phyloP scores from a whole-genome alignment of 1,284 basidiomycete species.

The Ustilago vetiveriae region DNA sequence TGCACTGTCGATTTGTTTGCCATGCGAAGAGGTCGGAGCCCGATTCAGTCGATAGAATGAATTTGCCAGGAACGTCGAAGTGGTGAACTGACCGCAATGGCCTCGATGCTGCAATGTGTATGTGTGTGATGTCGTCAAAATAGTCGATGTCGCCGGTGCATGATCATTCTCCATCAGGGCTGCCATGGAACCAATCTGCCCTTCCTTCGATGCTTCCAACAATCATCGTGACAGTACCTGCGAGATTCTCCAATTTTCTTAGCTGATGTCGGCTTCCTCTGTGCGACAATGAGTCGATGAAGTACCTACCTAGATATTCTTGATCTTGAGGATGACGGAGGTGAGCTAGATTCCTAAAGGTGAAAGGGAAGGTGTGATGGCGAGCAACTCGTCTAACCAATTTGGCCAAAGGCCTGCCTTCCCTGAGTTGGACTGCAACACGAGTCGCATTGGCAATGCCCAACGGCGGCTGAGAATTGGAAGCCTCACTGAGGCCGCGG shows the following conservation, averaged over 20 bases:
- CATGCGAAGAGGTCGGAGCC: conserved; percentile 3
- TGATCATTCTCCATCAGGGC: conserved; percentile 31
- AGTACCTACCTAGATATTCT: conserved; percentile 42
- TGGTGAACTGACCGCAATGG: too few relatives aligned
- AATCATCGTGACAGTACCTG: conserved; percentile 20
- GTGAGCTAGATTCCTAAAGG: conserved; percentile 38
- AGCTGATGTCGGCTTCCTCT: conserved; percentile 19
- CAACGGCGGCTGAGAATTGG: too few relatives aligned
- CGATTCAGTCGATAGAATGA: too few relatives aligned
- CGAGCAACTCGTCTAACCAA: conserved; percentile 20
- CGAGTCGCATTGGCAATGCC: too few relatives aligned
- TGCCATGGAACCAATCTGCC: background rate
- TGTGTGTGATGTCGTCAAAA: conserved; percentile 11
- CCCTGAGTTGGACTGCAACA: too few relatives aligned
- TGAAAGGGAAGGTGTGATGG: conserved; percentile 30
- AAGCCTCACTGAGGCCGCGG: too few relatives aligned
- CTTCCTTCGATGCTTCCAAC: background rate
- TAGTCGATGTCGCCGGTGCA: conserved; percentile 9
- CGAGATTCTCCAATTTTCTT: conserved; percentile 9
- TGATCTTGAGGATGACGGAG: conserved; percentile 51
- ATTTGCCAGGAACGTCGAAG: too few relatives aligned
- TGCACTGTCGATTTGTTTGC: background rate
- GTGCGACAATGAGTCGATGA: background rate
- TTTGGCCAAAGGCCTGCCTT: too few relatives aligned
- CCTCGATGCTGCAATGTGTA: too few relatives aligned